Evolutionary conservation across 2,329 filamentous ascomycete genomes (phyloP).

Genomic region (Xylaria hypoxylon): DNA sequence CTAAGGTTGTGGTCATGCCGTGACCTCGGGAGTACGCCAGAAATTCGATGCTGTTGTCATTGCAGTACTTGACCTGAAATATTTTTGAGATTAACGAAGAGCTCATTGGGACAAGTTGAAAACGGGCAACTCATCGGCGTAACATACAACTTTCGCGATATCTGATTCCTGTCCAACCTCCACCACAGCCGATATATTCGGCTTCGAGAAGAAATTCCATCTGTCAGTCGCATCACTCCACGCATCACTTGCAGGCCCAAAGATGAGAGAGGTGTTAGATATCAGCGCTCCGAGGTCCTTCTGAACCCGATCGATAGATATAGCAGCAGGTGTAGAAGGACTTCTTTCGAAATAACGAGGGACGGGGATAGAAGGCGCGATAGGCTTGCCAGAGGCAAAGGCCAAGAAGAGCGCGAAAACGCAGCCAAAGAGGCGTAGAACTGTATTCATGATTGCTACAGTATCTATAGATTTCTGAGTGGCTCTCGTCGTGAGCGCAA

Average conservation of each 20-base stretch:
- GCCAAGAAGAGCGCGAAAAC: neutral
- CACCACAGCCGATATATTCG: conserved; percentile 31
- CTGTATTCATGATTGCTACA: conserved; percentile 2
- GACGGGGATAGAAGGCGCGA: neutral
- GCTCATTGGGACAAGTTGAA: neutral
- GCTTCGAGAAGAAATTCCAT: conserved; percentile 21
- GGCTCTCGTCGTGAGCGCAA: neutral
- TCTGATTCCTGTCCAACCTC: conserved; percentile 29
- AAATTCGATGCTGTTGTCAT: conserved; percentile 43
- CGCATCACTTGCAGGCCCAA: neutral
- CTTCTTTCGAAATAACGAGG: conserved; percentile 2
- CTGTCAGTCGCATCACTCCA: conserved; percentile 20
- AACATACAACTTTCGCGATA: conserved; percentile 30
- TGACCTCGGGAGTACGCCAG: conserved; percentile 42
- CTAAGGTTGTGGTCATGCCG: conserved; percentile 32
- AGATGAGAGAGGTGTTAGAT: conserved; percentile 11
- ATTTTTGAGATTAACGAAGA: neutral
- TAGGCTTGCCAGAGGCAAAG: neutral
- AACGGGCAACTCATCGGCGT: too few species aligned
- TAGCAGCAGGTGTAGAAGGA: neutral
- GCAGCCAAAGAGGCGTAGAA: neutral
- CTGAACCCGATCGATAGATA: neutral
- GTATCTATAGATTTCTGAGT: neutral
- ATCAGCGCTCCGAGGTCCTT: neutral
- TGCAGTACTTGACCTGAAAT: conserved; percentile 42